These are phyloP conservation scores for Boletus coccyginus DNA, from an alignment of 768 basidiomycete species.

Conservation along the genomic window DNA sequence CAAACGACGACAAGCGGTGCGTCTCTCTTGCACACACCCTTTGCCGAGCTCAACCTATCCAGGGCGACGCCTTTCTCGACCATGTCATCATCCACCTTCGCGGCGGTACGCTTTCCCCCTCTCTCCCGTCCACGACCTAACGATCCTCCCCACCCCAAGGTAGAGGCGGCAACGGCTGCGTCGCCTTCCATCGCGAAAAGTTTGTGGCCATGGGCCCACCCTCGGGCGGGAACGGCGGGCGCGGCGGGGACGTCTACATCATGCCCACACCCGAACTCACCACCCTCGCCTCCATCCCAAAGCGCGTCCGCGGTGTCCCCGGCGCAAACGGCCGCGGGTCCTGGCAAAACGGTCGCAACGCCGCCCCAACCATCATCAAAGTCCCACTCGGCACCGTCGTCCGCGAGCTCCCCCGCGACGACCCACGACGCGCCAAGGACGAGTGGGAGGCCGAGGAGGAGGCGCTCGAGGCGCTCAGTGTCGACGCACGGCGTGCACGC, in stretches of 20 bases:
- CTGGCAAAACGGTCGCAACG: conserved; percentile 82
- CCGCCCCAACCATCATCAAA: conserved; percentile 66
- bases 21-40: not conserved
- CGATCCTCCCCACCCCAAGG: conserved; percentile 41
- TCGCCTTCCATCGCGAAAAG: conserved; percentile 91
- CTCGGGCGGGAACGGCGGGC: conserved; percentile 90
- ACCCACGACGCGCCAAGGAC: conserved; percentile 61
- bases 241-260: conserved; percentile 85
- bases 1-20: conserved; percentile 64
- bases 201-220: conserved; percentile 82
- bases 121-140: not conserved
- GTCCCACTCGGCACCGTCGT: conserved; percentile 93
- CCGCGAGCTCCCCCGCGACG: conserved; percentile 64
- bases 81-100: conserved; percentile 75
- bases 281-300: conserved; percentile 69
- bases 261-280: conserved; percentile 75
- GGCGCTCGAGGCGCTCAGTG: conserved; percentile 44
- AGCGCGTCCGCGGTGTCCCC: conserved; percentile 60
- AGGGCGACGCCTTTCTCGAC: conserved; percentile 83
- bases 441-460: conserved; percentile 76
- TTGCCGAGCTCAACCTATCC: conserved; percentile 3
- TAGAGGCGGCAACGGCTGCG: conserved; percentile 86
- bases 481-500: conserved; percentile 47
- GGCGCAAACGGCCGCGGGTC: conserved; percentile 80
- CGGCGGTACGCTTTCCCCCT: conserved; percentile 49